Evolutionary conservation across 1,284 basidiomycete genomes (phyloP), one percentile per base, ranked within the genome.

Genomic region (Peniophora sp.): DNA sequence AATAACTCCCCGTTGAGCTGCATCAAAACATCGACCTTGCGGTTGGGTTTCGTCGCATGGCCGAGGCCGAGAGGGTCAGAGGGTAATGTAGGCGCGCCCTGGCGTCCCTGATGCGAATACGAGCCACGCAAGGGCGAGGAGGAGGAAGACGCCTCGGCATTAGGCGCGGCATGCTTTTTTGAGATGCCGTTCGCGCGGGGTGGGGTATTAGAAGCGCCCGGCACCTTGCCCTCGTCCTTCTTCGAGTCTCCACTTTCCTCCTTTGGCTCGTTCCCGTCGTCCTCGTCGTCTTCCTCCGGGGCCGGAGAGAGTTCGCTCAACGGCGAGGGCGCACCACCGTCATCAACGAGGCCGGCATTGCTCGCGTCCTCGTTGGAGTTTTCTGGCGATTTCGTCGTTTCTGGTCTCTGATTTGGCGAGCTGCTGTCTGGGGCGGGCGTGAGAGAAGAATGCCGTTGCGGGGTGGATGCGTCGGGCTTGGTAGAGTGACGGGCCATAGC

Each of bases 281-380:
- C 51, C n/a, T 58, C 54, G 36, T 60, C 58, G 46, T 60, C 60
- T 24, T 58, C 58, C 60, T 80, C 79, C 46, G 78, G 75, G 0
- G 79, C 73, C 6, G 81, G 78, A 3, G 83, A 83, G 32, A 85
- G 76, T 55, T 85, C 83, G 56, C 81, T 85, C 60, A 86, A 75
- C 3, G 83, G 83, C 0, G 84, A 83, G 35, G 79, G 78, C 53
- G 72, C 20, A 53, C 44, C 15, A 53, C 35, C 48, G 53, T 43
- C 46, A 57, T 58, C 55, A 60, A 43, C 39, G 44, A 51, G 41
- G 53, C 23, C 32, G 52, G 34, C 2, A 36, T 35, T 35, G 55
- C 22, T 46, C 22, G 43, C 14, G 43, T 55, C 34, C 54, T 64
- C 62, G 60, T 64, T 64, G 55, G 59, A 61, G 50, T 35, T 39